Evolutionary conservation across 2,329 filamentous ascomycete species (phyloP).

Genomic region (Claviceps pusilla): DNA sequence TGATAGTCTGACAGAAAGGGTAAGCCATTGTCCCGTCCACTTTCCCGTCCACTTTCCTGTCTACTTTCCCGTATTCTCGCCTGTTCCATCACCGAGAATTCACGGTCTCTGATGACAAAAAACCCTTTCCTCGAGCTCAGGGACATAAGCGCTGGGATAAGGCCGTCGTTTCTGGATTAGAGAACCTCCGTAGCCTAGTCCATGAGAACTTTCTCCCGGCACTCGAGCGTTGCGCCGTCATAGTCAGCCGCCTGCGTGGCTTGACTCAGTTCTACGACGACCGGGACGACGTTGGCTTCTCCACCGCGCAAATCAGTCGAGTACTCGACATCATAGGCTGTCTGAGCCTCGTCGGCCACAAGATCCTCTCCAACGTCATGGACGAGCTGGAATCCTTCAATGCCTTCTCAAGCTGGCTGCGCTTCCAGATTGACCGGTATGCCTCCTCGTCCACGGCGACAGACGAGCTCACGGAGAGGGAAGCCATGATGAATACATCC

Average conservation of each 20-base stretch:
- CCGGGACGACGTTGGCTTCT: conserved; percentile 51
- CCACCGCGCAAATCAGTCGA: conserved; percentile 44
- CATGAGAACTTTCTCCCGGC: conserved; percentile 84
- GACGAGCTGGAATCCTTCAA: conserved; percentile 66
- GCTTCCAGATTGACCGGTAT: conserved; percentile 66
- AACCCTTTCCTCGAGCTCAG: conserved; percentile 24
- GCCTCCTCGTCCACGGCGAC: conserved; percentile 43
- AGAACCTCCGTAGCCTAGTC: conserved; percentile 59
- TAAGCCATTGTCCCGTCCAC: conserved; percentile 25
- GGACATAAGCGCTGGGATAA: conserved; percentile 95
- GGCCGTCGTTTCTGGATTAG: conserved; percentile 61
- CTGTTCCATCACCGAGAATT: background rate
- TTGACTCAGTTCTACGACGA: conserved; percentile 66
- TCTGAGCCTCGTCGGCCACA: conserved; percentile 61
- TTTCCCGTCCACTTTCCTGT: too few relatives aligned
- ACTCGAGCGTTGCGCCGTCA: conserved; percentile 65
- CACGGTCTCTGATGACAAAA: background rate
- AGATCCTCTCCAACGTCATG: conserved; percentile 53
- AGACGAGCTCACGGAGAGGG: conserved; percentile 64
- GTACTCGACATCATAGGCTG: conserved; percentile 58
- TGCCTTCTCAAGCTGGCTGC: conserved; percentile 71
- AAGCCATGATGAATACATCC: conserved; percentile 57
- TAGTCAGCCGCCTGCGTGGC: conserved; percentile 69
- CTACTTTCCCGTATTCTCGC: background rate
- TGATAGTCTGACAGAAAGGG: conserved; percentile 65